Evolutionary conservation across 2,329 filamentous ascomycete species (phyloP), one percentile per base, ranked within the genome.

Genomic region (Lachnellula subtilissima): DNA sequence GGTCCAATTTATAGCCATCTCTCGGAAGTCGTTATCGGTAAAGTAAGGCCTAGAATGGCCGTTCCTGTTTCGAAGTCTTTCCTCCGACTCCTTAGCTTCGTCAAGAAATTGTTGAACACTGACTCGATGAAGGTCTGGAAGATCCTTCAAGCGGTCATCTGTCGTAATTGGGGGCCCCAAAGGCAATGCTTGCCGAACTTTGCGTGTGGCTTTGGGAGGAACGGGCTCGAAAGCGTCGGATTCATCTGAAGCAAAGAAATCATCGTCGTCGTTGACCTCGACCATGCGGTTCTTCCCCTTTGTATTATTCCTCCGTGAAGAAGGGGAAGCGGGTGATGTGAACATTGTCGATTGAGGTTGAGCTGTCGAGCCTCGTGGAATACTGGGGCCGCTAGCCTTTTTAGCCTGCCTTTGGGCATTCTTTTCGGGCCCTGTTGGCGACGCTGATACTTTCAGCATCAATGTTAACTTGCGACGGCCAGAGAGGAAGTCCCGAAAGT

Each of bases 1-100:
- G 0, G 88, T 88, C 76, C 88, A 87, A 36, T 77, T 72, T 50
- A 91, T 82, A 12, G 82, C 86, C 87, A 94, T 92, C 62, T 87
- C 81, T 37, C 85, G 82, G 50, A 91, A 78, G 14, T 89, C 78
- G 22, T 77, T 78, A 58, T 91, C 86, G 0, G 83, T 85, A 67
- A 94, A 94, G 0, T 86, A 74, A 3, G 78, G 77, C 4, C 80
- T 78, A 22, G 76, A 75, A 48, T 48, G 45, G 35, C 87, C 71
- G 4, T 82, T 81, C 23, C 76, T 75, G 59, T 83, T 81, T 63
- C 86, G 80, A 23, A 92, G 75, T 1, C 77, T 74, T 63, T 85
- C 82, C 63, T 87, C 83, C 15, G 83, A 54, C 19, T 72, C 71
- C 64, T 81, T 84, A 0, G 87, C 89, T 47, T 83, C 77, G 0